Evolutionary conservation across 805 yeast species (phyloP).

Genomic region (Teunomyces gatunensis): DNA sequence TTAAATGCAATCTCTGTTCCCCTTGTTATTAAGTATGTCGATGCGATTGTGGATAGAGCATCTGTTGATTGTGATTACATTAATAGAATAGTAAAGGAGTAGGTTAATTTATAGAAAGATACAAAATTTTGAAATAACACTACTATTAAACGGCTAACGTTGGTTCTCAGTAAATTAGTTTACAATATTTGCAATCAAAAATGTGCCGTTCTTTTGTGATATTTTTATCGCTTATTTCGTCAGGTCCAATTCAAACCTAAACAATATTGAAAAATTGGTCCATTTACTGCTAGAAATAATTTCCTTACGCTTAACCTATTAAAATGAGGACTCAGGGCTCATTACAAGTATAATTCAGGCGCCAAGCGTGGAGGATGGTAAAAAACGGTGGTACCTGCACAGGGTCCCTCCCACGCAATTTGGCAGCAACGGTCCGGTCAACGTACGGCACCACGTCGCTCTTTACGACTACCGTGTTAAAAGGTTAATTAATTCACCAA

Average conservation of each 20-base stretch:
- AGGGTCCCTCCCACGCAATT: neutral
- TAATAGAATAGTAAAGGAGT: constrained; percentile 16
- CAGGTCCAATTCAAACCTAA: too few species aligned
- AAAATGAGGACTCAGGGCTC: too few species aligned
- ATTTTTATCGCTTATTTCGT: too few species aligned
- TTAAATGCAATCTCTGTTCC: constrained; percentile 13
- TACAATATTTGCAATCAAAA: too few species aligned
- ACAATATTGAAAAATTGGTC: too few species aligned
- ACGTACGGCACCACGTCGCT: neutral
- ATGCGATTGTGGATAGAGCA: constrained; percentile 21
- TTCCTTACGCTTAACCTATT: too few species aligned
- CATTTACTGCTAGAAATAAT: too few species aligned
- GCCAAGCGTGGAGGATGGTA: too few species aligned
- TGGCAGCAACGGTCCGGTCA: neutral
- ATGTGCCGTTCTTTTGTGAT: too few species aligned
- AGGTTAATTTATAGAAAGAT: neutral
- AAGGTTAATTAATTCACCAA: neutral
- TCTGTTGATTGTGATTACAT: constrained; percentile 25
- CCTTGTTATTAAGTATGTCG: constrained; percentile 18
- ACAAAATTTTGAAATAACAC: neutral
- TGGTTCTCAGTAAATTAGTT: too few species aligned
- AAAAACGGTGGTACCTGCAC: neutral
- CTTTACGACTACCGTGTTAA: neutral
- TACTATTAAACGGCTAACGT: neutral
- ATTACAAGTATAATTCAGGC: too few species aligned